Base-by-base conservation (phyloP, 1,284 basidiomycete genomes). In the Apiotrichum porosum region DNA sequence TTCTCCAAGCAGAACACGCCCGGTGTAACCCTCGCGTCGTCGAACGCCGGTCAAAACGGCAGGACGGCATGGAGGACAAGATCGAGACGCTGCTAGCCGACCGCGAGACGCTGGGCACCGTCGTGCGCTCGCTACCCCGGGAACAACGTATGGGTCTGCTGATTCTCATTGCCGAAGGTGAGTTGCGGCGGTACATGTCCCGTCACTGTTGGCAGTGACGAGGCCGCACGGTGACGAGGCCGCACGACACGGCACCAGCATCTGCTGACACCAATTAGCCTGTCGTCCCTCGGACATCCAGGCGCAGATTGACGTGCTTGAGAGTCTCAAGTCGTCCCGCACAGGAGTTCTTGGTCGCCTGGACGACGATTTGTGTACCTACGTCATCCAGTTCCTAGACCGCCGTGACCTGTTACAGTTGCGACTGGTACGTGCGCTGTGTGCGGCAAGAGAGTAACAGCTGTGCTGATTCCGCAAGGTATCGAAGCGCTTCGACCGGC, bases 321-420 rank as follows among this genome's bases (percentile, higher is more conserved):
- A 91, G 67, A 86, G 86, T 68, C 90, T 91, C 58, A 79, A 82
- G 37, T 82, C 80, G 57, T 83, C 82, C 19, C 85, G 86, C 6
- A 86, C 85, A 60, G 91, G 93, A 61, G 79, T 93, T 42, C 74
- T 93, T 31, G 84, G 84, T 12, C 78, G 79, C 37, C 77, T 94
- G 15, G 79, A 85, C 0, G 83, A 84, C 1, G 77, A 82, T 15
- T 70, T 92, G 0, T 80, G 81, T 0, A 76, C 84, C 51, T 77
- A 78, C 40, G 79, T 93, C 33, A 76, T 94, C 30, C 80, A 78
- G 54, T 74, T 79, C 47, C 75, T 93, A 6, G 77, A 76, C 14
- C 79, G 90, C 9, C 71, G 74, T 47, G 84, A 90, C 49, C 74
- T 90, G 6, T 71, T 89, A 2, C 76, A 70, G 1, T 46, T 63